Conservation (phyloP, 2,329 filamentous ascomycete species). For the Aspergillus neotritici region DNA sequence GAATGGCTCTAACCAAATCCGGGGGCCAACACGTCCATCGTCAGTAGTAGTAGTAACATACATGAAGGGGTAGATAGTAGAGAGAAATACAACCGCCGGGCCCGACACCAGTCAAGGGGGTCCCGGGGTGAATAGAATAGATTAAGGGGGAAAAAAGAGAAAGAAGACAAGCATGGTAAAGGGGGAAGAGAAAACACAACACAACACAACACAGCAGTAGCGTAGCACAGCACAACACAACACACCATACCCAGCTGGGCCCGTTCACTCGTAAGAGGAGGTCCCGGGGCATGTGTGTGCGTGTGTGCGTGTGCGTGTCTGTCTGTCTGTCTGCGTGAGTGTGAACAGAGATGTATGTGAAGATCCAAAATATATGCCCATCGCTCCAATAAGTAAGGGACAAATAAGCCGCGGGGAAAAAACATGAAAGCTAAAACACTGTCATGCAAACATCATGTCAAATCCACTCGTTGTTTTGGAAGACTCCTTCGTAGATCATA, state of each 20-base stretch:
- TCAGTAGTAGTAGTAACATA: slow-evolving; percentile 1
- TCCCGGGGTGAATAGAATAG: neutral
- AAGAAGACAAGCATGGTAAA: slow-evolving; percentile 10
- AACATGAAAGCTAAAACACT: slow-evolving; percentile 8
- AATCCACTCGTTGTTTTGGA: slow-evolving; percentile 14
- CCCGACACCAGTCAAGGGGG: neutral
- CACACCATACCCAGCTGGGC: neutral
- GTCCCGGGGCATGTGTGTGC: neutral
- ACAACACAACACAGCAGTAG: slow-evolving; percentile 2
- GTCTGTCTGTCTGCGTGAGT: no score
- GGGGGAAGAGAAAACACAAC: neutral
- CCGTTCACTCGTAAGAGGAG: neutral
- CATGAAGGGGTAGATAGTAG: slow-evolving; percentile 3
- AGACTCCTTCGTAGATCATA: slow-evolving; percentile 15
- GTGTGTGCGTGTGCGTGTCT: no score
- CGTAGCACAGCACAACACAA: neutral
- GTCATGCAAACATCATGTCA: slow-evolving; percentile 20
- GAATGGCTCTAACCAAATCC: no score
- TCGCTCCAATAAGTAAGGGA: slow-evolving; percentile 10
- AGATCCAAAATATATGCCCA: slow-evolving; percentile 4
- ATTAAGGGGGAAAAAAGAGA: slow-evolving; percentile 1
- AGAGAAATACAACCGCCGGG: neutral
- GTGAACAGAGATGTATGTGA: slow-evolving; percentile 1
- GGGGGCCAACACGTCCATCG: no score
- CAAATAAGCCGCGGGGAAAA: slow-evolving; percentile 7